Evolutionary conservation across 805 yeast species (phyloP), one percentile per base, ranked within the genome.

Genomic region (Phaffomyces antillensis): DNA sequence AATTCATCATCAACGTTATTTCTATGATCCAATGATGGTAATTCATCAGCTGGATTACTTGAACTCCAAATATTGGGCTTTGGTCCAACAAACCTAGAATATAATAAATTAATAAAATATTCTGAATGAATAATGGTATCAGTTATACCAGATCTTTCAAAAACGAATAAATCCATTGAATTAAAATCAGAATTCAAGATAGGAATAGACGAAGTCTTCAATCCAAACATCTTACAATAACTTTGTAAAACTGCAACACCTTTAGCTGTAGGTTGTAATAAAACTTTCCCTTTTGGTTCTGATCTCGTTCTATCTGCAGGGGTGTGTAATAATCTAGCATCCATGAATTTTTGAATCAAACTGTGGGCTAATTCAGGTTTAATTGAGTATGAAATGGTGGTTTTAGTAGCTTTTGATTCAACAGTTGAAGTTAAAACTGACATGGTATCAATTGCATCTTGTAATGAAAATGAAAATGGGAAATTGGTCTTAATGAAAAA

Each of bases 191-290:
- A 76, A 5, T 57, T 55, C 20, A 87, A 54, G n/a, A 84, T 70
- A 0, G 59, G 55, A 1, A 81, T 81, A 1, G 52, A 45, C 1
- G 54, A 47, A 15, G 62, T 61, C 38, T 64, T 68, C 40, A 80
- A 60, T 0, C 89, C 95, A 39, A 72, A 61, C 36, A 68, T 74
- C 41, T 70, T 66, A 49, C 83, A 79, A 59, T 81, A 87, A 16
- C 70, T 66, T 41, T 77, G 78, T 2, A 90, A 62, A 0, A 87
- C 56, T 0, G 88, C 81, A 8, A 88, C 79, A 1, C 97, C 98
- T 57, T 91, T 91, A 0, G 97, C 89, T 0, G 96, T 87, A 5
- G 96, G 96, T 58, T 91, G 97, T 26, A 87, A 58, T 3, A 68
- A 48, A 0, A 70, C 65, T 5, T 63, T 66, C 0, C 56, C 63